phyloP scores from a whole-genome alignment of 2,329 filamentous ascomycete species.

The Hymenoscyphus repandus region DNA sequence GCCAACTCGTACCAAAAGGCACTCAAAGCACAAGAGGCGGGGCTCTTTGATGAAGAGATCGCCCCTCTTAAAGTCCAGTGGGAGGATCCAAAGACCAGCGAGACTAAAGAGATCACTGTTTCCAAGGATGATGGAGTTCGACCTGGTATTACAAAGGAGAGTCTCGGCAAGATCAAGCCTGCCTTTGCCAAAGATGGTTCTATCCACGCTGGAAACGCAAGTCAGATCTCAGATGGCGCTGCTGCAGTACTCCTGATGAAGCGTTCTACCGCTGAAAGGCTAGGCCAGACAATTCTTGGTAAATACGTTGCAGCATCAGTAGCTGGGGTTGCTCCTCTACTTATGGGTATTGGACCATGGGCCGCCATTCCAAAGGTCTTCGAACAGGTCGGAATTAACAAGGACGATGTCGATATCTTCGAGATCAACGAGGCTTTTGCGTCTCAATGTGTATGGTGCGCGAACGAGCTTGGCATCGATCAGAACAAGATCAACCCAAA shows the following conservation, averaged over 20 bases:
- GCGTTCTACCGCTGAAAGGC: conserved; percentile 79
- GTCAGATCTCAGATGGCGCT: conserved; percentile 91
- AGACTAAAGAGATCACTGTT: conserved; percentile 79
- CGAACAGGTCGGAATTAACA: conserved; percentile 77
- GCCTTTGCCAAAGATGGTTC: conserved; percentile 87
- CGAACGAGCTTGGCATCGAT: conserved; percentile 79
- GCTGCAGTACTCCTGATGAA: conserved; percentile 95
- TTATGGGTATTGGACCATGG: conserved; percentile 96
- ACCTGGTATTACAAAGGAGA: conserved; percentile 78
- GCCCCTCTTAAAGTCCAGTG: conserved; percentile 79
- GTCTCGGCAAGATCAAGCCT: conserved; percentile 82
- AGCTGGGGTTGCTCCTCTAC: conserved; percentile 82
- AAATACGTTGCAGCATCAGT: conserved; percentile 85
- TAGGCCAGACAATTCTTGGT: conserved; percentile 84
- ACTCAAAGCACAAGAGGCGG: conserved; percentile 72
- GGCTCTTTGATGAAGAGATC: conserved; percentile 93
- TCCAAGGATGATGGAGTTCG: conserved; percentile 83
- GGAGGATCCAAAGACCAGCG: conserved; percentile 84
- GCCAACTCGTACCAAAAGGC: conserved; percentile 93
- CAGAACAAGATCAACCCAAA: conserved; percentile 92
- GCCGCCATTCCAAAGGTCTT: conserved; percentile 92
- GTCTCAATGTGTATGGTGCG: conserved; percentile 88
- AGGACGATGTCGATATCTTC: conserved; percentile 91
- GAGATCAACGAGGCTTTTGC: conserved; percentile 99
- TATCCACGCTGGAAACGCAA: conserved; percentile 95